These are phyloP conservation scores for Dentiscutata heterogama DNA, from an alignment of 371 early-diverging fungal species.

Conservation along the genomic window DNA sequence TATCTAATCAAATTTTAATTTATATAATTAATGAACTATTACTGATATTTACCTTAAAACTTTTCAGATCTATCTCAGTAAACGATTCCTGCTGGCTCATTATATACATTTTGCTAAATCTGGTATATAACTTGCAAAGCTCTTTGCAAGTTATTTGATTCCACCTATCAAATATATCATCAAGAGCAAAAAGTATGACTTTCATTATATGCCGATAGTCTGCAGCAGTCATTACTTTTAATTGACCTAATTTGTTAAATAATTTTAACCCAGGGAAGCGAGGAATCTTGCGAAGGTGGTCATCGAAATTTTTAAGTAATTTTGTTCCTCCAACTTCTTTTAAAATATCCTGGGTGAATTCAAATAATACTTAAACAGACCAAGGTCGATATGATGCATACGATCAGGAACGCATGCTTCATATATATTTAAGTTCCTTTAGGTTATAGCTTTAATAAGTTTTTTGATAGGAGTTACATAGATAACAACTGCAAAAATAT, in stretches of 20 bases:
- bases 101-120: not conserved
- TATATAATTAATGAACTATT: not conserved
- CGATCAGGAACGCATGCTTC: not conserved
- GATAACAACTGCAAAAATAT: too few relatives aligned
- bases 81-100: not conserved
- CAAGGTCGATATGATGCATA: constrained; percentile 6
- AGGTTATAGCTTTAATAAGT: not conserved
- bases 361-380: not conserved
- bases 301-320: not conserved
- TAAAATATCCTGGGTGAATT: not conserved
- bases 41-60: not conserved
- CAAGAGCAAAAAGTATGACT: not conserved
- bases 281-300: not conserved
- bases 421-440: constrained; percentile 8
- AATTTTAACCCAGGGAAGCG: not conserved
- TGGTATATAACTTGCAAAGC: not conserved
- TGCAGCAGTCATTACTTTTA: not conserved
- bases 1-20: not conserved
- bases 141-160: not conserved
- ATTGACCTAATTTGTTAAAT: not conserved
- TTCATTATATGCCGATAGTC: not conserved
- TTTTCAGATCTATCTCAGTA: not conserved
- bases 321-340: not conserved
- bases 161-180: not conserved
- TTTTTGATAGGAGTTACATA: too few relatives aligned